A percentile compares a stretch with the other conserved stretches of the same genome.
These are phyloP conservation scores for Colletotrichum sp. DNA, from an alignment of 2,329 filamentous ascomycete species.

Conservation along the genomic window DNA sequence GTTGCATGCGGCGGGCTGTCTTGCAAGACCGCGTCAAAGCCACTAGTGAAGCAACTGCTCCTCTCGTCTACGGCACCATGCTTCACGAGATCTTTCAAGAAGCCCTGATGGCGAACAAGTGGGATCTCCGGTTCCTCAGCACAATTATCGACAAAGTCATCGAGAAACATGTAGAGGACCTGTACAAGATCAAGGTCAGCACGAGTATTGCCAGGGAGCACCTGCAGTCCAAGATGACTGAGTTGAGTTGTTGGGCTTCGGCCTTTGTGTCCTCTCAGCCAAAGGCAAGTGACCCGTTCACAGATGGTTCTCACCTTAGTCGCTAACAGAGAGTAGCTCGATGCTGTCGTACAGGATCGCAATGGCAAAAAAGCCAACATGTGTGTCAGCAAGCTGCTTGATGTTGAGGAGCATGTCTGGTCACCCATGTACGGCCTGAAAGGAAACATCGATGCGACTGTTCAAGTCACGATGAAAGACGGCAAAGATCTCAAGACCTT, in stretches of 20 bases:
- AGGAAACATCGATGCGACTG: constrained; percentile 96
- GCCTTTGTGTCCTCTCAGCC: constrained; percentile 78
- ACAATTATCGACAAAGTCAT: constrained; percentile 71
- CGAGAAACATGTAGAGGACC: constrained; percentile 82
- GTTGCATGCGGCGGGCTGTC: constrained; percentile 87
- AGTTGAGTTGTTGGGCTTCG: constrained; percentile 83
- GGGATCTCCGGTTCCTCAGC: constrained; percentile 73
- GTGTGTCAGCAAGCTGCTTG: constrained; percentile 91
- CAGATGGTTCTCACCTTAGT: neutral
- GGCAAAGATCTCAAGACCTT: constrained; percentile 69
- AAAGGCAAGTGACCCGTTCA: constrained; percentile 51
- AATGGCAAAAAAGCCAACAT: constrained; percentile 67
- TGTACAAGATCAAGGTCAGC: constrained; percentile 86
- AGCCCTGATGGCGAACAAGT: constrained; percentile 81
- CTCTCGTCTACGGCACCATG: constrained; percentile 90
- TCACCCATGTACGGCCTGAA: constrained; percentile 97
- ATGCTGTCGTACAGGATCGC: constrained; percentile 16
- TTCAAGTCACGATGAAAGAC: constrained; percentile 84
- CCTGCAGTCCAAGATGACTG: constrained; percentile 81
- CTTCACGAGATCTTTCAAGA: constrained; percentile 96
- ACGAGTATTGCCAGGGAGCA: constrained; percentile 77
- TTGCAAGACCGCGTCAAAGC: constrained; percentile 95
- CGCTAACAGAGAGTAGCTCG: constrained; percentile 30
- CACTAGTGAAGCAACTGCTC: constrained; percentile 77
- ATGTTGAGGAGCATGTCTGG: constrained; percentile 98